phyloP scores from a whole-genome alignment of 2,329 filamentous ascomycete species.

The Nigrospora osmanthi region DNA sequence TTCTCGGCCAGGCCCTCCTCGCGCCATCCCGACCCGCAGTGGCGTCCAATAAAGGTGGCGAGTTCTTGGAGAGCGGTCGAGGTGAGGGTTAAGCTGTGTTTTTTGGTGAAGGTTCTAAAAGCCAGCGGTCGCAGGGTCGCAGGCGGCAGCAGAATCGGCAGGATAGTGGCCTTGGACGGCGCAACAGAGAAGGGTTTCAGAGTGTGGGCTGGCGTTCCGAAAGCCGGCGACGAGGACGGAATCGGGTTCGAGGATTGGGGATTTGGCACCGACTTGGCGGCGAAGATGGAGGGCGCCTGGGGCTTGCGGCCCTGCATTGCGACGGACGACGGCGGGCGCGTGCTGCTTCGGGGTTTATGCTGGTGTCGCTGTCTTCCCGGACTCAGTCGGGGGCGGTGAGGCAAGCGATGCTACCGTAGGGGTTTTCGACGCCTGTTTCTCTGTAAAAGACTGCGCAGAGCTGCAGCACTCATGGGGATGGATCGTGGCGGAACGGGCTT shows the following conservation, averaged over 20 bases:
- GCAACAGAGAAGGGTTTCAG: conserved; percentile 54
- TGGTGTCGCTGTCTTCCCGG: no score
- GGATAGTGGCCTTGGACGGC: conserved; percentile 51
- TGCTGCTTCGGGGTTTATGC: not conserved
- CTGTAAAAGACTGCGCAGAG: no score
- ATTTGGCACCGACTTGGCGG: conserved; percentile 23
- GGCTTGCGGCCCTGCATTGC: conserved; percentile 8
- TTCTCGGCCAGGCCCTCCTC: conserved; percentile 90
- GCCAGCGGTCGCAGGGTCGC: conserved; percentile 82
- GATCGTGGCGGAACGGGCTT: no score
- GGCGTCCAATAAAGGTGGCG: conserved; percentile 81
- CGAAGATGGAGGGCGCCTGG: conserved; percentile 28
- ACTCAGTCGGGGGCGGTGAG: no score
- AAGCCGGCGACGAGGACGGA: conserved; percentile 84
- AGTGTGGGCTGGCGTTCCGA: conserved; percentile 78
- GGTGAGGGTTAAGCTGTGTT: conserved; percentile 87
- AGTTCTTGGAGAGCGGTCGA: conserved; percentile 79
- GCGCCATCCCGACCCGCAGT: conserved; percentile 94
- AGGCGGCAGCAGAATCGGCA: conserved; percentile 84
- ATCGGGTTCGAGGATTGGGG: conserved; percentile 47
- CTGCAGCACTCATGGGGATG: no score
- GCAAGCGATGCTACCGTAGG: no score
- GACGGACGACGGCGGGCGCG: not conserved
- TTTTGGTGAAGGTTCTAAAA: conserved; percentile 94
- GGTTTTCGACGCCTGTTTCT: no score